These are phyloP conservation scores for Pichia sp. DNA, from an alignment of 1,139 yeast species.

Conservation along the genomic window DNA sequence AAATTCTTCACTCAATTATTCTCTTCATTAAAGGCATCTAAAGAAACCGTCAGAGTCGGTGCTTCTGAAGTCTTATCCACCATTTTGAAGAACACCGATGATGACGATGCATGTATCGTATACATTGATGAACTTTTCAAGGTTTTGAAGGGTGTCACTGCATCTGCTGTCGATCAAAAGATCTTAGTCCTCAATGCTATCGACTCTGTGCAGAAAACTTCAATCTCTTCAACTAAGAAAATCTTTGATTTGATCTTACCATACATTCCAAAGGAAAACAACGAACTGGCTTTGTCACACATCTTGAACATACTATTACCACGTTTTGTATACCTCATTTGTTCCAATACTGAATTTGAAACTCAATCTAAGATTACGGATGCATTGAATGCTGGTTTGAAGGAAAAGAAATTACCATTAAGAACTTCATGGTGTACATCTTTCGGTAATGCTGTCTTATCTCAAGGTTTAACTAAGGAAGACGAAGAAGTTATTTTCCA, in stretches of 20 bases:
- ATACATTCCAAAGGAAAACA: conserved; percentile 66
- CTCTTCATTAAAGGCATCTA: conserved; percentile 68
- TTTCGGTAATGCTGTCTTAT: conserved; percentile 38
- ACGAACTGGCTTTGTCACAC: conserved; percentile 58
- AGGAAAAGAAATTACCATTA: conserved; percentile 60
- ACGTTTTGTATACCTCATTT: conserved; percentile 37
- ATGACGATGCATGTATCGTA: conserved; percentile 27
- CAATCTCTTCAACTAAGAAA: conserved; percentile 33
- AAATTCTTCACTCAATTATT: conserved; percentile 62
- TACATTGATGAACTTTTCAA: conserved; percentile 55
- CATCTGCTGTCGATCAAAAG: conserved; percentile 61
- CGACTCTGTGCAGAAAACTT: conserved; percentile 30
- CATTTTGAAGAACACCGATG: conserved; percentile 25
- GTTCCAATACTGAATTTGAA: conserved; percentile 5
- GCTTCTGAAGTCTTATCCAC: conserved; percentile 44
- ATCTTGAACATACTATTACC: conserved; percentile 50
- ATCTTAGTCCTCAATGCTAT: conserved; percentile 44
- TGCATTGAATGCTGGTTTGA: conserved; percentile 54
- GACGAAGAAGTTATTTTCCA: conserved; percentile 10
- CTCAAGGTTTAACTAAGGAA: conserved; percentile 17
- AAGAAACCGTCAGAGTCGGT: conserved; percentile 57
- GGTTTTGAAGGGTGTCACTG: conserved; percentile 57
- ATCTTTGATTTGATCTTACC: conserved; percentile 48
- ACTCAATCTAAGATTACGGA: conserved; percentile 23
- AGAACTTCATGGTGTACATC: conserved; percentile 68